Percentiles rank a stretch among this genome's conserved stretches.
These are phyloP conservation scores for Golubevia sp. DNA, from an alignment of 1,284 basidiomycete genomes.

Conservation along the genomic window DNA sequence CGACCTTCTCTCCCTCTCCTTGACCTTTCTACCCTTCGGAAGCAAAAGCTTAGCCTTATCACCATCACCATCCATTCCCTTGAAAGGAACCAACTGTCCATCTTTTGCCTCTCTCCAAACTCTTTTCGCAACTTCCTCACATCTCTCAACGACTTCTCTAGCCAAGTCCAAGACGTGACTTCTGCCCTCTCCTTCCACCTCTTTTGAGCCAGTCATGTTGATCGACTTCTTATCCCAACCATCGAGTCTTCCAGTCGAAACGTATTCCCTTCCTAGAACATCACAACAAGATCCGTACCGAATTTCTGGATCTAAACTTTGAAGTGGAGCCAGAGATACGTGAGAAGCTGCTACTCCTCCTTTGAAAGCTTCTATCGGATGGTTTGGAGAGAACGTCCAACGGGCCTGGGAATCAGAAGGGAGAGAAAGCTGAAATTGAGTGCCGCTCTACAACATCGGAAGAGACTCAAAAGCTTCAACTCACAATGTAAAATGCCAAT, in stretches of 20 bases:
- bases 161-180: too few relatives aligned
- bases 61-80: too few relatives aligned
- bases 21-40: too few relatives aligned
- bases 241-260: conserved; percentile 35
- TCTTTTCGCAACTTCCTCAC: too few relatives aligned
- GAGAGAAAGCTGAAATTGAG: not conserved
- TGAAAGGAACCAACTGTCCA: too few relatives aligned
- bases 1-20: too few relatives aligned
- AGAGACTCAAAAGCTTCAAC: not conserved
- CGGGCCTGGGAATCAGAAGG: conserved; percentile 19
- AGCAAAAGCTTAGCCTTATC: too few relatives aligned
- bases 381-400: conserved; percentile 52
- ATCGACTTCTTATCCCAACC: conserved; percentile 26
- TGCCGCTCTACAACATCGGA: not conserved
- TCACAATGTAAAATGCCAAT: conserved; percentile 45
- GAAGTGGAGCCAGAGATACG: conserved; percentile 37
- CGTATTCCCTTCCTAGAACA: conserved; percentile 48
- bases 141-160: too few relatives aligned
- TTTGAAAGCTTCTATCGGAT: conserved; percentile 55
- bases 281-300: conserved; percentile 51
- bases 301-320: conserved; percentile 28
- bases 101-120: too few relatives aligned
- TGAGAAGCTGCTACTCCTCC: conserved; percentile 51
- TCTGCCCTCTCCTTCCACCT: too few relatives aligned
- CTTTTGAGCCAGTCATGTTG: not conserved